These are phyloP conservation scores for Termitomyces sp. DNA, from an alignment of 768 basidiomycete species.

Conservation along the genomic window DNA sequence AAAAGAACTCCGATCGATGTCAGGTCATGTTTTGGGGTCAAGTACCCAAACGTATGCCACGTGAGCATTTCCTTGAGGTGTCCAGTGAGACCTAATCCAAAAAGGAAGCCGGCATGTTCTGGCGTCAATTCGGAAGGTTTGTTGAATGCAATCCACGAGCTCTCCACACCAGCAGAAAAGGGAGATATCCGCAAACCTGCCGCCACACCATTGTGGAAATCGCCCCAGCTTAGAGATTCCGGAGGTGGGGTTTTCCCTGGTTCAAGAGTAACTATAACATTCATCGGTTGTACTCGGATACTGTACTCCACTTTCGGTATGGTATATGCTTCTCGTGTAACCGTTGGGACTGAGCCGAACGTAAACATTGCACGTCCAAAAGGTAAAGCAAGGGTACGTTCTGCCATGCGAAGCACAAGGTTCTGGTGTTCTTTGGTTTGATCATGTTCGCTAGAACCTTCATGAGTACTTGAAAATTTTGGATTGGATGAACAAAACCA, in stretches of 20 bases:
- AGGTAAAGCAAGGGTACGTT: conserved; percentile 85
- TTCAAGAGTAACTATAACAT: conserved; percentile 58
- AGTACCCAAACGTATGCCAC: conserved; percentile 93
- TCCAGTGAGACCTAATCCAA: conserved; percentile 88
- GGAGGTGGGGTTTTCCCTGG: conserved; percentile 57
- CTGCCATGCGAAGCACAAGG: conserved; percentile 73
- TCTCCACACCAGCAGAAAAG: conserved; percentile 71
- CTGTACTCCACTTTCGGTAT: conserved; percentile 78
- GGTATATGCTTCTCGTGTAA: conserved; percentile 71
- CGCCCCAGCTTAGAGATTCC: conserved; percentile 86
- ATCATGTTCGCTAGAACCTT: conserved; percentile 68
- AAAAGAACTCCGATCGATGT: conserved; percentile 92
- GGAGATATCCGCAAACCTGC: conserved; percentile 83
- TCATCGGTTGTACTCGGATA: conserved; percentile 69
- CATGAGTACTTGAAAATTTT: conserved; percentile 1
- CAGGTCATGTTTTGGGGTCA: conserved; percentile 93
- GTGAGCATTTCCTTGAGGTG: conserved; percentile 86
- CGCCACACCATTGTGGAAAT: conserved; percentile 96
- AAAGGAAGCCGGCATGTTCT: conserved; percentile 94
- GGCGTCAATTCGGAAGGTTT: conserved; percentile 86
- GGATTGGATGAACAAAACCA: conserved; percentile 19
- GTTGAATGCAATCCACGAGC: conserved; percentile 96
- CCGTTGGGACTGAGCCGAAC: conserved; percentile 72
- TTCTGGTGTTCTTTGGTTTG: conserved; percentile 81
- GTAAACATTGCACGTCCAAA: conserved; percentile 91